phyloP scores from a whole-genome alignment of 768 basidiomycete genomes.

The Leucosporidium creatinivorum region DNA sequence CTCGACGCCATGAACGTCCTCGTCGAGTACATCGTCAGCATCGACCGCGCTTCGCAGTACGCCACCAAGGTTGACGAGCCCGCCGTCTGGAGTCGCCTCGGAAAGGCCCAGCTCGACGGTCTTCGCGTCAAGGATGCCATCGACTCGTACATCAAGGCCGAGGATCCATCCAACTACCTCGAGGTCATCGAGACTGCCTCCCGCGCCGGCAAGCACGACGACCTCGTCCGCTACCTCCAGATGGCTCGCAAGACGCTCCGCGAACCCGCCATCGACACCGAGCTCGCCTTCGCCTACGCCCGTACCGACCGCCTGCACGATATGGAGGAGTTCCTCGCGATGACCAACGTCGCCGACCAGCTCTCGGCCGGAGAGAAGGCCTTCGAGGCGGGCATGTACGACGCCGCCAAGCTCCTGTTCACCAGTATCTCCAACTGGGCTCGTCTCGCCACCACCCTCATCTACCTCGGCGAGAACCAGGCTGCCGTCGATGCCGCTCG shows the following conservation, averaged over 20 bases:
- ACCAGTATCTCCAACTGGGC: slow-evolving; percentile 99
- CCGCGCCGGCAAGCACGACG: slow-evolving; percentile 85
- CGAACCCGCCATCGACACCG: slow-evolving; percentile 96
- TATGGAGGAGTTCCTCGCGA: slow-evolving; percentile 97
- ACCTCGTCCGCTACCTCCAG: slow-evolving; percentile 92
- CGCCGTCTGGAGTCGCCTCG: slow-evolving; percentile 93
- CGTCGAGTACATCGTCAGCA: slow-evolving; percentile 94
- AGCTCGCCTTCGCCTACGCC: slow-evolving; percentile 95
- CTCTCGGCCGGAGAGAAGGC: slow-evolving; percentile 98
- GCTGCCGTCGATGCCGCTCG: slow-evolving; percentile 97
- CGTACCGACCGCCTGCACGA: slow-evolving; percentile 84
- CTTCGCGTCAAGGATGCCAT: slow-evolving; percentile 97
- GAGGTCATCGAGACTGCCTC: slow-evolving; percentile 95
- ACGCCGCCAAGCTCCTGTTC: slow-evolving; percentile 92
- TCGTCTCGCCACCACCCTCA: slow-evolving; percentile 90
- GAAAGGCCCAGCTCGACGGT: slow-evolving; percentile 98
- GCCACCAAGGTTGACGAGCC: slow-evolving; percentile 94
- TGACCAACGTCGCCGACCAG: slow-evolving; percentile 98
- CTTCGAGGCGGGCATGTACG: slow-evolving; percentile 95
- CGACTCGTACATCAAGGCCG: slow-evolving; percentile 96
- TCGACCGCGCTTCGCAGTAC: slow-evolving; percentile 92
- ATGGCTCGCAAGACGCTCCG: slow-evolving; percentile 97
- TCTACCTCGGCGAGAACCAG: slow-evolving; percentile 97
- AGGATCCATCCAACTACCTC: slow-evolving; percentile 83
- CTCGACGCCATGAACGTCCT: slow-evolving; percentile 93